Base-by-base conservation (phyloP, 176 grass and related monocot species). In the Bonia amplexicaulis region DNA sequence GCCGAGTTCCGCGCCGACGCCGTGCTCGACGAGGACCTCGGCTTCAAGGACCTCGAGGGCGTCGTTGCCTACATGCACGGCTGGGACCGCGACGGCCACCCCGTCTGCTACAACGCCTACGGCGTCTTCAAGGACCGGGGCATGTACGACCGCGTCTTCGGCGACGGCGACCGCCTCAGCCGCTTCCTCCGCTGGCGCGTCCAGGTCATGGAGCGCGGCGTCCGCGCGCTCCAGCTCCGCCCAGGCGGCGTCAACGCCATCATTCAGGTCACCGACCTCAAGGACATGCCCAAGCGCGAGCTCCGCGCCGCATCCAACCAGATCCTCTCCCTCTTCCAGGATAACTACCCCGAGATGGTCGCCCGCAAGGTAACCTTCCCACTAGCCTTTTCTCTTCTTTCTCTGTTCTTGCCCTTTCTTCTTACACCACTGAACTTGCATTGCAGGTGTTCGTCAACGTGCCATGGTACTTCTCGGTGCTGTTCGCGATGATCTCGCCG, bases 321-420 rank as follows among this genome's bases (percentile, higher is more conserved):
- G 82, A 98, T 98, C 39, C 88, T 98, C 69, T 87, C 90, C 35
- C 93, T 98, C 37, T 98, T 98, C 90, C 93, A 95, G 91, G 96
- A 98, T 80, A 98, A 98, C 75, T 98, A 98, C 80, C 96, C 93
- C 6, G 96, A 98, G 86, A 86, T 98, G 93, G 96, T 98, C 53
- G 91, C 96, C 12, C 87, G 93, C 78, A 98, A 98, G 96, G 96
- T 97, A 75, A 9, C 2, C 66, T 6, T 9, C 5, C 42, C 51
- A 52, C 25, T 41, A 45, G 14, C 13, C 39, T 64, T 25, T 19
- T 46, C 3, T 52, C 19, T 48, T 3, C 11, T 9, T 4, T 2
- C 33, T 26, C 2, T 3, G 35, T 37, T 53, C 1, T 9, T 25
- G 40, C 2, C 11, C 27, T 12, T 64, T 13, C 69, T 26, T 7